These are phyloP conservation scores for Silene coronaria DNA, from an alignment of 179 eudicot genomes.

Conservation along the genomic window DNA sequence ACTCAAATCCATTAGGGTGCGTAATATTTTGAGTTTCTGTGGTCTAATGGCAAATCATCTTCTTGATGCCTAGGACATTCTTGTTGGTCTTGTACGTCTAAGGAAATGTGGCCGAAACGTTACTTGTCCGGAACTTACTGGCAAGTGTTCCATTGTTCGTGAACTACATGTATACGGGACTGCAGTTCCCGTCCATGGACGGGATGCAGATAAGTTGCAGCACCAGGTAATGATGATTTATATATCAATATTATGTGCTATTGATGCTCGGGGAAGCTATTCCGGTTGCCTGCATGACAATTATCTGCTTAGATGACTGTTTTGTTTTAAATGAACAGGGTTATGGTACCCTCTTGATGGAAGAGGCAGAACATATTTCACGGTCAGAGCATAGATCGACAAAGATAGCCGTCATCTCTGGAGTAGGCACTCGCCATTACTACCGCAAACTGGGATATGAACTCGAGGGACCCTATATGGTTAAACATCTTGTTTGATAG, in stretches of 20 bases:
- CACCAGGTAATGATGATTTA: slow-evolving; percentile 55
- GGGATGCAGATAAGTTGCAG: slow-evolving; percentile 87
- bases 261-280: not conserved
- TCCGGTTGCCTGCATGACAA: not conserved
- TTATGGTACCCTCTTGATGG: slow-evolving; percentile 94
- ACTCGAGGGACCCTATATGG: slow-evolving; percentile 99
- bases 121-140: slow-evolving; percentile 81
- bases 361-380: slow-evolving; percentile 92
- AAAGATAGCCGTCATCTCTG: slow-evolving; percentile 87
- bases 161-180: slow-evolving; percentile 98
- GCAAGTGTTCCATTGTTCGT: slow-evolving; percentile 91
- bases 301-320: not conserved
- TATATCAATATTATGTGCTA: not conserved
- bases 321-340: slow-evolving; percentile 37
- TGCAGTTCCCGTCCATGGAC: slow-evolving; percentile 97
- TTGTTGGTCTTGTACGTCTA: slow-evolving; percentile 83
- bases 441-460: slow-evolving; percentile 93
- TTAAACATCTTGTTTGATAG: slow-evolving; percentile 50
- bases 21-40: not conserved
- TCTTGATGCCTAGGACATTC: slow-evolving; percentile 62
- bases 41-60: not conserved
- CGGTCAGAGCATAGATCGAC: slow-evolving; percentile 74
- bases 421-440: slow-evolving; percentile 95
- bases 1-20: not conserved
- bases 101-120: slow-evolving; percentile 82